Base-by-base conservation (phyloP, 768 basidiomycete genomes). In the Naganishia vishniacii region DNA sequence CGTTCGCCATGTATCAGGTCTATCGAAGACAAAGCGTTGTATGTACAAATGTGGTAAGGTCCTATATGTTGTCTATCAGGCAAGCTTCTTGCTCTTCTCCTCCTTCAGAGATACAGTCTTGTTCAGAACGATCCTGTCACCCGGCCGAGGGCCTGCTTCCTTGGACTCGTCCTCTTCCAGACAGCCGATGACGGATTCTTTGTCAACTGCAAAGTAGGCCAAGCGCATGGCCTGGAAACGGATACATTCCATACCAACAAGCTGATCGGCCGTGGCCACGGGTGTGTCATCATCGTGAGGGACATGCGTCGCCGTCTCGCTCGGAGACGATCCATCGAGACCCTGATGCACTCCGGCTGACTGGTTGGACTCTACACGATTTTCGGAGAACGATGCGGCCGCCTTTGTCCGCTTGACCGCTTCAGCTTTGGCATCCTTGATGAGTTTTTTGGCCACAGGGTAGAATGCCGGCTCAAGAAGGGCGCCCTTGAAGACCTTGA, bases 201-300 rank as follows among this genome's bases (percentile, higher is more conserved):
- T 87, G 76, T 99, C 95, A 28, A 98, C 80, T 20, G 89, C 84
- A 73, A 99, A 98, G 80, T 97, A 99, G 2, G 88, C 95, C 48
- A 97, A 86, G 11, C 95, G 85, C 72, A 97, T 81, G 8, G 92
- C 95, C 79, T 99, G 95, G 85, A 99, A 98, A 41, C 95, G 83
- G 61, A 98, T 83, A 73, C 87, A 89, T 77, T 98, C 95, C 76
- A 88, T 88, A 28, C 88, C 94, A 47, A 89, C 83, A 42, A 94
- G 81, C 76, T 90, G 88, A 61, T 85, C 86, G 58, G 82, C 84
- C 6, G 86, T 88, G 23, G 86, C 85, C 51, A 83, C 82, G 0
- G 89, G 91, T 28, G 85, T 88, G 47, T 75, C 76, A 31, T 72
- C 70, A 32, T 71, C 65, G 23, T 59, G 59, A 15, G 65, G 56